These are phyloP conservation scores for Parsonsia alboflavescens DNA, from an alignment of 257 asterid species.

Conservation along the genomic window DNA sequence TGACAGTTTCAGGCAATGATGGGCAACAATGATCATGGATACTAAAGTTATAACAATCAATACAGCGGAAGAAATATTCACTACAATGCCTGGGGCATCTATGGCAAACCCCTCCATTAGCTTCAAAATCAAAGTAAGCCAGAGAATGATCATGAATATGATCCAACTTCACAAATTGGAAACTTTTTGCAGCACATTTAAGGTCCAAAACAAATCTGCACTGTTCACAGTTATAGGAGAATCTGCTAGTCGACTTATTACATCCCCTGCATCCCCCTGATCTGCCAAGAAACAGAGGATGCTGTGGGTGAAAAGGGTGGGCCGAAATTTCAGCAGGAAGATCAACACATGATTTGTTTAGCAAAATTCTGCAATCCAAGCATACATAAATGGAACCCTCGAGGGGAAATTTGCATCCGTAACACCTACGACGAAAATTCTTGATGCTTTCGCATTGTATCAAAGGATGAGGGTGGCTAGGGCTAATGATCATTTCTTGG, in stretches of 20 bases:
- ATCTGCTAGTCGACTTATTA: neutral
- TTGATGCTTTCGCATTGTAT: neutral
- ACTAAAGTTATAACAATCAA: neutral
- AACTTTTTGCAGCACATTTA: neutral
- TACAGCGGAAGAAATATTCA: neutral
- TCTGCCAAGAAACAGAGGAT: neutral
- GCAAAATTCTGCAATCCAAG: neutral
- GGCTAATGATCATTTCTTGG: neutral
- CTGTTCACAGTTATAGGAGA: neutral
- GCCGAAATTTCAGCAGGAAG: neutral
- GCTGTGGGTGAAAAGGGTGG: conserved; percentile 12
- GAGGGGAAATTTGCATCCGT: neutral
- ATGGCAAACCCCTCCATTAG: neutral
- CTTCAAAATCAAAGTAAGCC: neutral
- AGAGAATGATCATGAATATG: neutral
- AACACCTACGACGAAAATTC: neutral
- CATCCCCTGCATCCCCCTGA: neutral
- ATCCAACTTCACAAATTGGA: neutral
- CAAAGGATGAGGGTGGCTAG: conserved; percentile 3
- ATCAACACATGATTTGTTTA: neutral
- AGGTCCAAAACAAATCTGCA: neutral
- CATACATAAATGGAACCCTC: conserved; percentile 3
- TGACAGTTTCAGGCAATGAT: neutral
- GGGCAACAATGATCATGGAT: neutral
- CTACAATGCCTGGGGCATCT: neutral